Percentiles rank a stretch among this genome's conserved stretches.
These are phyloP conservation scores for Magnaporthiopsis rhizophila DNA, from an alignment of 2,329 filamentous ascomycete genomes.

Conservation along the genomic window DNA sequence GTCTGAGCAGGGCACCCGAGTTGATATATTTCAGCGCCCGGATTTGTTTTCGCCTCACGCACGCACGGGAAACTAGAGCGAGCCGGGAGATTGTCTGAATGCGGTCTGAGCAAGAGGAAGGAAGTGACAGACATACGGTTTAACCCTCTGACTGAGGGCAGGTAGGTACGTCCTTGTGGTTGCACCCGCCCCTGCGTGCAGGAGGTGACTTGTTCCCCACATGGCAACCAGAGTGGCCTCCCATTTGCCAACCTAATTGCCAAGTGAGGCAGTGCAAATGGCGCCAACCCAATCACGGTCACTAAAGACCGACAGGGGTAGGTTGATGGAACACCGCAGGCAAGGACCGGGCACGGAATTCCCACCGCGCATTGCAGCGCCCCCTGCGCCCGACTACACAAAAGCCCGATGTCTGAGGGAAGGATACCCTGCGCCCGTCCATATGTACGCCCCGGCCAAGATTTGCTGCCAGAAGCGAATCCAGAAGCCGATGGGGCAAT, in stretches of 20 bases:
- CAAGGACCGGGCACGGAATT: neutral
- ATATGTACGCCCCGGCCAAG: neutral
- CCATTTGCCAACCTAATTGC: neutral
- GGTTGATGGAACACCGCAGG: no score
- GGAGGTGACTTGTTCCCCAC: neutral
- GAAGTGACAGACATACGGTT: neutral
- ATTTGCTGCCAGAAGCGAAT: neutral
- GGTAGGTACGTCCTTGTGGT: no score
- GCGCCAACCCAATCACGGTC: neutral
- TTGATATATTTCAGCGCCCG: neutral
- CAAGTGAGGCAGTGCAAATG: neutral
- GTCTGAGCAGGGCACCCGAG: neutral
- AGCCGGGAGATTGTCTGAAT: neutral
- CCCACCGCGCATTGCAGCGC: neutral
- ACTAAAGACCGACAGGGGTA: neutral
- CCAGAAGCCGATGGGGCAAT: neutral
- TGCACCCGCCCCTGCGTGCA: neutral
- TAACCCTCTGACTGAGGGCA: no score
- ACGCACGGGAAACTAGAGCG: no score
- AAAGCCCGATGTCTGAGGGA: neutral
- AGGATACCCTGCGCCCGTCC: neutral
- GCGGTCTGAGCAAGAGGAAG: no score
- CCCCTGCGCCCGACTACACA: neutral
- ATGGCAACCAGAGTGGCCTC: neutral
- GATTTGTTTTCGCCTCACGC: neutral